phyloP scores from a whole-genome alignment of 441 rosid genomes.

The Cnidoscolus chayamansa region DNA sequence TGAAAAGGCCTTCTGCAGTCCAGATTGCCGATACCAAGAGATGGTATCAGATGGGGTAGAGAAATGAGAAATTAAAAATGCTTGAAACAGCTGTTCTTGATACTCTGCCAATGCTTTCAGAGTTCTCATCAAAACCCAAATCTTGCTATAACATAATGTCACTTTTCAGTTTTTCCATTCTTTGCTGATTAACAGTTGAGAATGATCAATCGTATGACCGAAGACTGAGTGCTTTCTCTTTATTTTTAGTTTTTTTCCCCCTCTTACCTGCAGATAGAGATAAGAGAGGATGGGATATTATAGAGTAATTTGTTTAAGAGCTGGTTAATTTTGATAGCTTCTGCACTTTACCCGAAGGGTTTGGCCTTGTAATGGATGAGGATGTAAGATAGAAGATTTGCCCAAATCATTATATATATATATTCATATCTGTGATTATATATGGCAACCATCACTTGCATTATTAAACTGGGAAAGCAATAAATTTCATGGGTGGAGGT shows the following conservation, averaged over 20 bases:
- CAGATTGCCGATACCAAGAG: constrained; percentile 69
- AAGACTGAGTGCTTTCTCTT: background rate
- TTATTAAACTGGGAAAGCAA: constrained; percentile 19
- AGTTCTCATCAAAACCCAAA: background rate
- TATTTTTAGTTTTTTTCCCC: background rate
- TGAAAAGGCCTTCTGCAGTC: constrained; percentile 80
- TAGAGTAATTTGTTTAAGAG: constrained; percentile 25
- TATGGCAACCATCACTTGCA: constrained; percentile 10
- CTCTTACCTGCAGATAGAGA: constrained; percentile 35
- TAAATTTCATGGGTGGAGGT: constrained; percentile 18
- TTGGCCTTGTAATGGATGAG: constrained; percentile 10
- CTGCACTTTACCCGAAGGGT: background rate
- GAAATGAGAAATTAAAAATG: constrained; percentile 21
- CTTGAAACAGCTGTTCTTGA: background rate
- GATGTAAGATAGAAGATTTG: constrained; percentile 32
- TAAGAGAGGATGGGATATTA: constrained; percentile 36
- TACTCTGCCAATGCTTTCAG: background rate
- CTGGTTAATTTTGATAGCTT: constrained; percentile 9
- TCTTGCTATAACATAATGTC: background rate
- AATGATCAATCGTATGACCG: constrained; percentile 5
- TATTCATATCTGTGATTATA: background rate
- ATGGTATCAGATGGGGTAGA: constrained; percentile 60
- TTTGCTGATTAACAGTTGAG: background rate
- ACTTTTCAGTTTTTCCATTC: constrained; percentile 5
- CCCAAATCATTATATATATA: background rate